Base-by-base conservation (phyloP, 2,329 filamentous ascomycete genomes). In the Didymella glomerata region DNA sequence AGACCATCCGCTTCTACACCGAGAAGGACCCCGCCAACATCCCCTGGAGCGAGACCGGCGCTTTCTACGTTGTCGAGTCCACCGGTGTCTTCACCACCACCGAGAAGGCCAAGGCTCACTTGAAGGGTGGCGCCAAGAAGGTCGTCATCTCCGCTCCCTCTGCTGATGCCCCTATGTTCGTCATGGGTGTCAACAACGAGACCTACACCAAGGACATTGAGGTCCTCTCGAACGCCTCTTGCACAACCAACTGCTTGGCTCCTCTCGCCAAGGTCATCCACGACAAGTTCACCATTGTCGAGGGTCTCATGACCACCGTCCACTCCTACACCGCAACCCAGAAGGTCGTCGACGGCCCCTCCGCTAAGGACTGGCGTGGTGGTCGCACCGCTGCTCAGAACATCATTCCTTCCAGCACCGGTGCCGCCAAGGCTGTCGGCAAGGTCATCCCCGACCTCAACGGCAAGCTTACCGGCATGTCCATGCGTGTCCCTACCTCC, bases 281-380 rank as follows among this genome's bases (percentile, higher is more conserved):
- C 88, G 94, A 98, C 88, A 96, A 97, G 83, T 99, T 90, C 86
- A 90, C 86, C 82, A 95, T 99, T 80, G 83, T 97, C 78, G 95
- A 99, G 88, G 95, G 94, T 88, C 90, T 98, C 77, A 99, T 99
- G 95, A 98, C 95, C 84, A 99, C 95, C 73, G 88, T 98, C 82
- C 95, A 99, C 90, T 97, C 95, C 77, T 98, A 98, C 90, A 98
- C 95, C 76, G 95, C 95, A 77, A 98, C 95, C 81, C 95, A 98
- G 88, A 97, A 97, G 92, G 97, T 93, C 76, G 95, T 98, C 76
- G 95, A 99, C 78, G 95, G 93, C 79, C 95, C 95, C 78, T 98
- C 95, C 69, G 86, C 85, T 82, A 99, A 99, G 91, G 95, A 98
- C 87, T 99, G 94, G 94, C 91, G 94, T 84, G 95, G 95, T 88